phyloP scores from a whole-genome alignment of 1,139 yeast species.

The Blastobotrys aristatus region DNA sequence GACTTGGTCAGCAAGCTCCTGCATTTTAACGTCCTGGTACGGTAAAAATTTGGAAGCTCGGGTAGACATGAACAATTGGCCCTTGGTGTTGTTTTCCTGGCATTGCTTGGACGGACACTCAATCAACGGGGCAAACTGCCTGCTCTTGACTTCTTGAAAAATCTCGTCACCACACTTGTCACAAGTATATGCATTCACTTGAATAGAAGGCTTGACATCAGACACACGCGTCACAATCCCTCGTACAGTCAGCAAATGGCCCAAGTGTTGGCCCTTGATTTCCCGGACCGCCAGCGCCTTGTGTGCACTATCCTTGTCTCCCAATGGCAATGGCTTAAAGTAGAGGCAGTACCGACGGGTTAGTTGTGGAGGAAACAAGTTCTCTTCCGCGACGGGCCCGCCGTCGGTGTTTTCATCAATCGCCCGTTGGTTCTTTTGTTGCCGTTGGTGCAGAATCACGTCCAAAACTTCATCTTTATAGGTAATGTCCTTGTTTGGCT shows the following conservation, averaged over 20 bases:
- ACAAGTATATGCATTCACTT: constrained; percentile 93
- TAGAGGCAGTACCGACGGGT: constrained; percentile 84
- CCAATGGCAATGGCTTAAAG: constrained; percentile 67
- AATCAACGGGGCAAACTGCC: constrained; percentile 74
- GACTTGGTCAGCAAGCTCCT: constrained; percentile 92
- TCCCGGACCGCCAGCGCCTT: constrained; percentile 84
- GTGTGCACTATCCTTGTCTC: constrained; percentile 37
- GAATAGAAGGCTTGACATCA: constrained; percentile 90
- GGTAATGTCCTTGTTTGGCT: constrained; percentile 67
- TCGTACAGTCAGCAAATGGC: constrained; percentile 81
- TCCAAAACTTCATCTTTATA: constrained; percentile 90
- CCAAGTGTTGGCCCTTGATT: constrained; percentile 76
- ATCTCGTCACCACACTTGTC: constrained; percentile 96
- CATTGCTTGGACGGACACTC: constrained; percentile 87
- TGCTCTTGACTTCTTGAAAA: constrained; percentile 87
- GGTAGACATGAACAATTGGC: constrained; percentile 87
- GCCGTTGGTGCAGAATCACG: constrained; percentile 86
- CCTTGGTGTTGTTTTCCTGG: constrained; percentile 70
- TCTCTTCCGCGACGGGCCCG: constrained; percentile 23
- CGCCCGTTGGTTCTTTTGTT: constrained; percentile 68
- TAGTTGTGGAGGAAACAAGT: constrained; percentile 73
- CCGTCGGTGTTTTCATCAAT: constrained; percentile 45
- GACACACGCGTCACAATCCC: constrained; percentile 95
- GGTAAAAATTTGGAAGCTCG: constrained; percentile 94
- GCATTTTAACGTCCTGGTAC: constrained; percentile 92